These are phyloP conservation scores for Eucalyptus tenuipes DNA, from an alignment of 345 rosid species.

Conservation along the genomic window DNA sequence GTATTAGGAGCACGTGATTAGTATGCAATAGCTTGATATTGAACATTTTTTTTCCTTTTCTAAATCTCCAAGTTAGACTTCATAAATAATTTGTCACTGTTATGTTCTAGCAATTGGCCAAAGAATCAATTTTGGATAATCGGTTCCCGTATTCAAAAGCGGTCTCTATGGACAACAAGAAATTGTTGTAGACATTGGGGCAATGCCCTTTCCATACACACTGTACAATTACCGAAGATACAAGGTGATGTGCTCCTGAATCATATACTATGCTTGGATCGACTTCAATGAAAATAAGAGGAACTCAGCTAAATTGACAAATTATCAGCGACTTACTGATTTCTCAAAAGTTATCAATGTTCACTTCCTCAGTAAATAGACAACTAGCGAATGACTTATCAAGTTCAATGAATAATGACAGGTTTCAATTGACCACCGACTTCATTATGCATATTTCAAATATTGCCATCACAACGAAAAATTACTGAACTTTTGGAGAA, in stretches of 20 bases:
- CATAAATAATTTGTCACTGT: neutral
- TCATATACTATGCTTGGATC: neutral
- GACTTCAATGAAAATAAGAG: too few relatives aligned
- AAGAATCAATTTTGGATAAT: neutral
- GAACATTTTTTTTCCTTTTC: neutral
- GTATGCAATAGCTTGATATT: neutral
- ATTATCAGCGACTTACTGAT: rapidly evolving
- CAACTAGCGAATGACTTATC: too few relatives aligned
- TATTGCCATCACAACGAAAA: too few relatives aligned
- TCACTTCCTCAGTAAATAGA: too few relatives aligned
- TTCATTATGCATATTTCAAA: too few relatives aligned
- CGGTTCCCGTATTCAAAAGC: neutral
- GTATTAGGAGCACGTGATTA: neutral
- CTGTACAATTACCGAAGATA: neutral
- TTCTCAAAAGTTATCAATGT: too few relatives aligned
- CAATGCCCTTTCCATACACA: neutral
- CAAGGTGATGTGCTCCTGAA: neutral
- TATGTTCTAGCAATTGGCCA: neutral
- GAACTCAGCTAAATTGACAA: too few relatives aligned
- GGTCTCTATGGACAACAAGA: neutral
- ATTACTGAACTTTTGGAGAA: too few relatives aligned
- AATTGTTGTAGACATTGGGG: neutral
- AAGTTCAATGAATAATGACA: too few relatives aligned
- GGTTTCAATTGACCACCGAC: too few relatives aligned
- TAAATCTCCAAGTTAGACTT: neutral